These are phyloP conservation scores for Saccharum officinarum DNA, from an alignment of 176 grass and related monocot genomes.

Conservation along the genomic window DNA sequence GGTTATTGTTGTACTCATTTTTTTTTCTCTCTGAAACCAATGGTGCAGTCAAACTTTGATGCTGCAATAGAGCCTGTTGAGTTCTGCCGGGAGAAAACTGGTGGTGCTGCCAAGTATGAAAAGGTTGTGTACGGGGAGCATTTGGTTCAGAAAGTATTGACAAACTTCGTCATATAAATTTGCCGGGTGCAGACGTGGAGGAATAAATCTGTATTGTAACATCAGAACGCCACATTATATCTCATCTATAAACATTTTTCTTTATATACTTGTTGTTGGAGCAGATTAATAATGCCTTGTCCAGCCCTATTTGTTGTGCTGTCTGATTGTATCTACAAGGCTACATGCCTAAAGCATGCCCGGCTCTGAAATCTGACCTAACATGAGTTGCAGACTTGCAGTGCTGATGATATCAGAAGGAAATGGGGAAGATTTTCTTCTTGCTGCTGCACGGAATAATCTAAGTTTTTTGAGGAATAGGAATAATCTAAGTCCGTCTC, in stretches of 20 bases:
- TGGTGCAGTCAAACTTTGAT: conserved; percentile 76
- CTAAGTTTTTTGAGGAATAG: no score
- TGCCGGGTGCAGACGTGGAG: not conserved
- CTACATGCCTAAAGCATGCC: no score
- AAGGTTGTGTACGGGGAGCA: conserved; percentile 84
- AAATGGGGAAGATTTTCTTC: no score
- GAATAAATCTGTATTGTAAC: not conserved
- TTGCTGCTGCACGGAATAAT: no score
- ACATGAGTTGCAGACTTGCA: no score
- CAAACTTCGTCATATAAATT: conserved; percentile 59
- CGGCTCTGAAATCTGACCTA: no score
- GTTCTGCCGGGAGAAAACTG: conserved; percentile 67
- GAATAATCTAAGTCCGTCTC: no score
- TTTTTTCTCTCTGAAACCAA: not conserved
- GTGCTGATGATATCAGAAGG: no score
- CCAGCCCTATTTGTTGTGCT: not conserved
- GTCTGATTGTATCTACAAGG: no score
- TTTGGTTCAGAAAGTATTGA: conserved; percentile 69
- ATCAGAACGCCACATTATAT: not conserved
- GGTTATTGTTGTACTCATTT: not conserved
- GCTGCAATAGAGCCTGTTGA: conserved; percentile 59
- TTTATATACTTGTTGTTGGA: not conserved
- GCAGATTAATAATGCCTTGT: not conserved
- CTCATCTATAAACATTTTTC: not conserved
- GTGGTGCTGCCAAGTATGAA: conserved; percentile 47